phyloP scores from a whole-genome alignment of 108 stramenopile genomes.

The Nitzschia sp. region DNA sequence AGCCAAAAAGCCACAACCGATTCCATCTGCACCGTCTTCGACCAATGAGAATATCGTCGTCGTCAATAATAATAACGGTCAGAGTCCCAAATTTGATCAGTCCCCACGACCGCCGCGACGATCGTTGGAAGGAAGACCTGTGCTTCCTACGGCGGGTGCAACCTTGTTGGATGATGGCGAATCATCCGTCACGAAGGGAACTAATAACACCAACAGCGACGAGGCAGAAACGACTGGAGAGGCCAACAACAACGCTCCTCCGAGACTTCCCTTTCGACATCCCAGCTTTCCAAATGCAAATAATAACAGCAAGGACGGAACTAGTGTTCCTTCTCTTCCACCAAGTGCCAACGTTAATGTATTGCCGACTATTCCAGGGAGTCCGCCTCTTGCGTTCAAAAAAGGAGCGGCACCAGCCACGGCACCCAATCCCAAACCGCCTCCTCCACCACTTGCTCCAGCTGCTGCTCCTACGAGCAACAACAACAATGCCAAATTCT shows the following conservation, averaged over 20 bases:
- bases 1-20: too few relatives aligned
- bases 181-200: too few relatives aligned
- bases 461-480: neutral
- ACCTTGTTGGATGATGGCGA: neutral
- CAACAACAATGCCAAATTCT: neutral
- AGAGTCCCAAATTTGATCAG: constrained; percentile 21
- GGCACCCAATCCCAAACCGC: neutral
- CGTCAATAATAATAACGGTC: too few relatives aligned
- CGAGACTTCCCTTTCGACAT: constrained; percentile 4
- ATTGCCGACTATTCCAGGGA: too few relatives aligned
- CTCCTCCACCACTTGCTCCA: neutral
- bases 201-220: neutral
- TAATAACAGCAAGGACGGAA: neutral
- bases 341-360: neutral
- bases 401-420: neutral
- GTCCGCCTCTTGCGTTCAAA: neutral
- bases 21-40: too few relatives aligned
- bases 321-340: neutral
- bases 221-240: neutral
- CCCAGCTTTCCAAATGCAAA: neutral
- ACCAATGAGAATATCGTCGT: too few relatives aligned
- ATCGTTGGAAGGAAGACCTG: neutral
- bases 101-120: constrained; percentile 27
- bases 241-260: neutral
- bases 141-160: neutral